Evolutionary conservation across 2,329 filamentous ascomycete genomes (phyloP).

Genomic region (Rhynchosporium graminicola): DNA sequence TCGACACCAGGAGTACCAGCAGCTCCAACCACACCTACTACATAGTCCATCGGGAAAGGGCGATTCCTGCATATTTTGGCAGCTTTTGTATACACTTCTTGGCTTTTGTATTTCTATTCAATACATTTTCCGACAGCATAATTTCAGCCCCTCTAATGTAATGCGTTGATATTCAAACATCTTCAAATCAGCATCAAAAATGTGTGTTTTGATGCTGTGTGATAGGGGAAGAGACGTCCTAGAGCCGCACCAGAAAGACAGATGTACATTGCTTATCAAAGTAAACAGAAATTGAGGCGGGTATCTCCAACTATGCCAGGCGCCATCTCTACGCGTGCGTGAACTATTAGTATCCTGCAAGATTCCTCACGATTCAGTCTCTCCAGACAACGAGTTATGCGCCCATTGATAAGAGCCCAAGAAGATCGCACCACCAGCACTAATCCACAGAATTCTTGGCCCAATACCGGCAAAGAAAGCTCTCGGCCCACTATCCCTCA

Average conservation of each 20-base stretch:
- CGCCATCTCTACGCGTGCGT: conserved; percentile 30
- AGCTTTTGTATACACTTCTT: conserved; percentile 13
- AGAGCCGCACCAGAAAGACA: not conserved
- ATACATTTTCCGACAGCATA: not conserved
- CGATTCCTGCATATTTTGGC: conserved; percentile 3
- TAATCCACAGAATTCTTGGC: conserved; percentile 92
- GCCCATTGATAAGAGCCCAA: conserved; percentile 90
- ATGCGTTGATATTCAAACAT: not conserved
- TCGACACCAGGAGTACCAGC: conserved; percentile 14
- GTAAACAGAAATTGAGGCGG: conserved; percentile 3
- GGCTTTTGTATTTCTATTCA: not conserved
- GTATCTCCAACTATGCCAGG: conserved; percentile 14
- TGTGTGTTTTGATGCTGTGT: too few relatives aligned
- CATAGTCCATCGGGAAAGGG: conserved; percentile 11
- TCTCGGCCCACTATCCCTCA: conserved; percentile 61
- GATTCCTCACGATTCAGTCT: conserved; percentile 15
- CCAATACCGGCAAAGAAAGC: conserved; percentile 77
- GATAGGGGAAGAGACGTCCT: not conserved
- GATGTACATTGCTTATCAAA: conserved; percentile 13
- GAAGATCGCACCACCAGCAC: conserved; percentile 90
- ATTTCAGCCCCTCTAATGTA: conserved; percentile 8
- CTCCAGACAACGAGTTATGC: conserved; percentile 64
- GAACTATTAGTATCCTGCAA: not conserved
- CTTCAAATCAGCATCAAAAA: not conserved
- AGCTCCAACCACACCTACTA: conserved; percentile 14